Base-by-base conservation (phyloP, 306 rosid species). In the Trichosanthes truncata region DNA sequence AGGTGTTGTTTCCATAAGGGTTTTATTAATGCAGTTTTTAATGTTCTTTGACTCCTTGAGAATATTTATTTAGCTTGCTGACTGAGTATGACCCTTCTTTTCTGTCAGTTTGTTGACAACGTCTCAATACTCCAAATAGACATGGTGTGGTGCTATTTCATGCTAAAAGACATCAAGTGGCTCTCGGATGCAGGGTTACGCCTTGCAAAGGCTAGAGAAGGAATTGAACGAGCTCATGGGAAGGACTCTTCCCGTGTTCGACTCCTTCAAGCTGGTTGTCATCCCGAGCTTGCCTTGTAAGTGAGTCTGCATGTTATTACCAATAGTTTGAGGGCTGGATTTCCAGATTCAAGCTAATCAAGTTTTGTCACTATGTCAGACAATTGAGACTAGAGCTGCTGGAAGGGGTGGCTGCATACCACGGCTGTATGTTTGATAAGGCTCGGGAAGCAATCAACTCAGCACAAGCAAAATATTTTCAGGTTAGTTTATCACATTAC, bases 61-160 rank as follows among this genome's bases (percentile, higher is more conserved):
- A 23, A 35, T 57, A 25, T 55, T n/a, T 53, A 23, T 38, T 20
- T 55, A 38, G 23, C 68, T 57, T 78, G 13, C 80, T 57, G 71
- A 57, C 43, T 15, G 3, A 35, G 29, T 78, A 79, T 33, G 33
- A 74, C 52, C 43, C 29, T 85, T 38, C 74, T 72, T 51, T 52
- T 75, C 56, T 61, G n/a, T 66, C 90, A 95, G 98, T 85, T 89
- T 81, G 79, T 95, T 69, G 98, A 92, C 85, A 95, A 92, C 85
- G 93, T 92, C 79, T 89, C 98, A 31, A 95, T 92, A 81, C 90
- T 95, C 65, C 98, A 92, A 92, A 85, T 91, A 78, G 97, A 95
- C 92, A 95, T 91, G 90, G 98, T 92, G 40, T 95, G 98, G 98
- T 95, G 98, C 92, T 95, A 95, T 85, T 92, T 95, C 85, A 95